Evolutionary conservation across 306 rosid species (phyloP).

Genomic region (Quercus engelmannii): DNA sequence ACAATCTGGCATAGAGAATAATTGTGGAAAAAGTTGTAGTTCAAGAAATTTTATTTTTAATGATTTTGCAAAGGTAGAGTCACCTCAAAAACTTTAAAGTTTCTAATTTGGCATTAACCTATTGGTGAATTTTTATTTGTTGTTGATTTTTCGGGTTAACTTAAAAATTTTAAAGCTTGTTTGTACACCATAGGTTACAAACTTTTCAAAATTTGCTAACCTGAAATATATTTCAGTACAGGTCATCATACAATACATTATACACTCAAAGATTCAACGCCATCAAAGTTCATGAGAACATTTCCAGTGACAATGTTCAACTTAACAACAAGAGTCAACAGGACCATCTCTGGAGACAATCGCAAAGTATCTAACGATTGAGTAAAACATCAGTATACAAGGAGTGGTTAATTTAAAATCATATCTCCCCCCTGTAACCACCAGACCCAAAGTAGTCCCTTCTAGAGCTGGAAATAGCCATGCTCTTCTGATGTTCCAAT

Average conservation of each 20-base stretch:
- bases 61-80: too few species aligned
- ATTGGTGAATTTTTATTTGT: too few species aligned
- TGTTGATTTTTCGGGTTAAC: too few species aligned
- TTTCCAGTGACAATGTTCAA: not conserved
- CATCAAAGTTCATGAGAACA: not conserved
- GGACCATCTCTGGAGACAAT: not conserved
- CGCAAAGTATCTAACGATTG: not conserved
- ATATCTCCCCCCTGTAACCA: conserved; percentile 88
- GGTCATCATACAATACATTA: not conserved
- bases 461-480: conserved; percentile 71
- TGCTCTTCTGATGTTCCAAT: conserved; percentile 81
- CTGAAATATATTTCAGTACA: not conserved
- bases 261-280: not conserved
- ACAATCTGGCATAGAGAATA: too few species aligned
- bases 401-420: conserved; percentile 1
- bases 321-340: not conserved
- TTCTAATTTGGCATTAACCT: too few species aligned
- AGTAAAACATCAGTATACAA: not conserved
- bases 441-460: conserved; percentile 92
- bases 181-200: not conserved
- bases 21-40: too few species aligned
- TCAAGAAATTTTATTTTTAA: too few species aligned
- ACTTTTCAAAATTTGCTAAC: not conserved
- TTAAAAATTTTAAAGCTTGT: too few species aligned
- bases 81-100: too few species aligned